Evolutionary conservation across 768 basidiomycete genomes (phyloP).

Genomic region (Lentinula raphanica): DNA sequence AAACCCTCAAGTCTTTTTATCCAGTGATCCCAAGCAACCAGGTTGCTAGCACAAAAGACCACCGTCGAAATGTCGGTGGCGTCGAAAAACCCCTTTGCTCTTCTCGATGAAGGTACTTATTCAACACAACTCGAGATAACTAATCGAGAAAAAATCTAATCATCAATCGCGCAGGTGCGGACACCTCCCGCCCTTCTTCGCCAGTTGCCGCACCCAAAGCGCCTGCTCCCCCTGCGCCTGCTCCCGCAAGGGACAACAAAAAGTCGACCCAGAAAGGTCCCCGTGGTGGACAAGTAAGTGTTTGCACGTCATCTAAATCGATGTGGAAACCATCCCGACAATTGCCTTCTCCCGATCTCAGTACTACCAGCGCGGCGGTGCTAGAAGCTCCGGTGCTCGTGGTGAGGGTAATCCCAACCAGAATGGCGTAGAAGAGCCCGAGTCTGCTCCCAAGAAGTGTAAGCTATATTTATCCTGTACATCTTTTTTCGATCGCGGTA

Average conservation of each 20-base stretch:
- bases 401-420: slow-evolving; percentile 17
- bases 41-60: slow-evolving; percentile 1
- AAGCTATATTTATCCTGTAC: slow-evolving; percentile 16
- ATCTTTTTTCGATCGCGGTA: neutral
- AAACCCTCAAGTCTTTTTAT: neutral
- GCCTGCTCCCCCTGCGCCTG: slow-evolving; percentile 21
- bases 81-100: slow-evolving; percentile 79
- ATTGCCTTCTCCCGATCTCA: slow-evolving; percentile 22
- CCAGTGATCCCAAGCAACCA: neutral
- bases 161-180: slow-evolving; percentile 26
- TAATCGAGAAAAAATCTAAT: slow-evolving; percentile 9
- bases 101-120: slow-evolving; percentile 60
- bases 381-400: slow-evolving; percentile 19
- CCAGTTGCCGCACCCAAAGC: slow-evolving; percentile 29
- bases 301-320: neutral
- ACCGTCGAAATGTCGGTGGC: slow-evolving; percentile 81
- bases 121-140: neutral
- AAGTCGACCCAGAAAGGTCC: slow-evolving; percentile 33
- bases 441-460: slow-evolving; percentile 27
- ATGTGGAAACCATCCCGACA: neutral
- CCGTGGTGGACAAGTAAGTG: slow-evolving; percentile 4
- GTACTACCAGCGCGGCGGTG: slow-evolving; percentile 47
- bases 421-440: slow-evolving; percentile 20
- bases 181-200: slow-evolving; percentile 42
- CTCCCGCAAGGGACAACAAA: slow-evolving; percentile 26